Conservation (phyloP, 108 stramenopile genomes). For the Aureococcus anophagefferens region DNA sequence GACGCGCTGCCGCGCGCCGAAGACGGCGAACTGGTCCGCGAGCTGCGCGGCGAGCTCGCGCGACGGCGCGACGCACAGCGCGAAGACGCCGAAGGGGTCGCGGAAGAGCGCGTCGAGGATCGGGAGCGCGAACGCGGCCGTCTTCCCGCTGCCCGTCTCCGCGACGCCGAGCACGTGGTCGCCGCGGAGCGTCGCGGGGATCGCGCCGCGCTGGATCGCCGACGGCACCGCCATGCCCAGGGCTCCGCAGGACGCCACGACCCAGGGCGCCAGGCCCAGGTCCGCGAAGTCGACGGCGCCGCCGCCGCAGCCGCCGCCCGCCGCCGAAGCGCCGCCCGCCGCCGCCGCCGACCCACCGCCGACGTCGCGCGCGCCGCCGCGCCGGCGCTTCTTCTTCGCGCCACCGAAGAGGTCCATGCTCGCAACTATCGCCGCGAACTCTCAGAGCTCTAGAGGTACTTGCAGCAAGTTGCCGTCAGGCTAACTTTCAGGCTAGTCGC, state of each 20-base stretch:
- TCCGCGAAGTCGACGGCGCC: too few species aligned
- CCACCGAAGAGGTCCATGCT: too few species aligned
- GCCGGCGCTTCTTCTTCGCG: too few species aligned
- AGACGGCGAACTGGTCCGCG: slow-evolving; percentile 76
- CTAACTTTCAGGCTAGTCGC: too few species aligned
- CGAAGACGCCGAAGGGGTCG: slow-evolving; percentile 85
- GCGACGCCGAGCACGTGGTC: slow-evolving; percentile 65
- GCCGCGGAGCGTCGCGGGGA: slow-evolving; percentile 81
- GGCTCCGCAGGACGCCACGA: slow-evolving; percentile 16
- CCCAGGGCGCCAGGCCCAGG: slow-evolving; percentile 36
- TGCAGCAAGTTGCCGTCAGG: too few species aligned
- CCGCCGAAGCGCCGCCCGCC: too few species aligned
- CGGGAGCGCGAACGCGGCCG: slow-evolving; percentile 79
- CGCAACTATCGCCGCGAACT: too few species aligned
- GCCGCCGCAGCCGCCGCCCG: too few species aligned
- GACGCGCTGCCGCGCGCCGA: slow-evolving; percentile 64
- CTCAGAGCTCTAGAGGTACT: too few species aligned
- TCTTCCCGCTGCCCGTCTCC: slow-evolving; percentile 76
- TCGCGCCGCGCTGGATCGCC: slow-evolving; percentile 77
- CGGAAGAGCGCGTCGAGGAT: slow-evolving; percentile 67
- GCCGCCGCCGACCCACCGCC: too few species aligned
- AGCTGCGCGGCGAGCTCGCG: slow-evolving; percentile 96
- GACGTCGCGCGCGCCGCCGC: too few species aligned
- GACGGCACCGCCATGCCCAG: slow-evolving; percentile 58
- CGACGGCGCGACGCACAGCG: slow-evolving; percentile 79